Base-by-base conservation (phyloP, 2,329 filamentous ascomycete species). In the Aspergillus carbonarius region DNA sequence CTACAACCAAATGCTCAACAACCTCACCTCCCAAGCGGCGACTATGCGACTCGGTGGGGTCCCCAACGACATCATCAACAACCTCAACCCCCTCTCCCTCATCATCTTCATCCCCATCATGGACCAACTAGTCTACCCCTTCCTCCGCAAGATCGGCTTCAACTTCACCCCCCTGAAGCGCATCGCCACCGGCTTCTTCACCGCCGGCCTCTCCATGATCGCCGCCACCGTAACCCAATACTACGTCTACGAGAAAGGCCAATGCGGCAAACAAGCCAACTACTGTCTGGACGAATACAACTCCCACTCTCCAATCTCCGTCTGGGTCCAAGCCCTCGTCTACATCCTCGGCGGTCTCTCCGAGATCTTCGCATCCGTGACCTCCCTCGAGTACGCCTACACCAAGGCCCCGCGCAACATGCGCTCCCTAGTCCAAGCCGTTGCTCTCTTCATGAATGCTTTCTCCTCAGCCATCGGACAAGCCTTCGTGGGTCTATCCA, bases 331-430 rank as follows among this genome's bases (percentile, higher is more conserved):
- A 61, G 70, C 79, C 12, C 68, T 79, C 1, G 74, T 77, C 5
- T 82, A 82, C 67, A 74, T 83, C 8, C 73, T 86, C 2, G 79
- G 83, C 57, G 83, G 79, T 60, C 78, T 85, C 60, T 83, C 82
- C 2, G 83, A 85, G 68, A 85, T 85, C 67, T 81, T 85, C 62
- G 80, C 82, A 2, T 83, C 79, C 10, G 80, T 86, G 58, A 86
- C 84, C 3, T 86, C 86, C 1, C 85, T 89, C 63, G 89, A 92
- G 71, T 91, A 91, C 63, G 90, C 90, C 34, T 92, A 87, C 78
- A 88, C 87, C 72, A 91, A 91, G 75, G 88, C 89, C 0, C 90
- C 90, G 25, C 85, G 83, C 68, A 92, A 91, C 78, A 93, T 93
- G 90, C 87, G 88, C 64, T 89, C 87, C 1, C 81, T 92, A n/a